These are phyloP conservation scores for Penicillium fimorum DNA, from an alignment of 495 filamentous ascomycete species.

Conservation along the genomic window DNA sequence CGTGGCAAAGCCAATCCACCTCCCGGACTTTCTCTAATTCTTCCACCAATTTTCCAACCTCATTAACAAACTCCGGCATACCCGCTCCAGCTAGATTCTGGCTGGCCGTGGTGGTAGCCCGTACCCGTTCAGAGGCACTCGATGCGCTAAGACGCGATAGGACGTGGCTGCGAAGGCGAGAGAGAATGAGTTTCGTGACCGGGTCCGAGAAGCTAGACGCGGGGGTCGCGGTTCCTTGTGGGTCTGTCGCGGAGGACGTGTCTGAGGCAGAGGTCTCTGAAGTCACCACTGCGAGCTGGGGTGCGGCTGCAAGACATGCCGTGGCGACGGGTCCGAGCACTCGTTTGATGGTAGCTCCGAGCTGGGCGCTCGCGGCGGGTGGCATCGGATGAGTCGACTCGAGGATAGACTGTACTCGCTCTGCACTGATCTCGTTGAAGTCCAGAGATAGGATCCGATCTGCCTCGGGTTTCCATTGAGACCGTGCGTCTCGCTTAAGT, in stretches of 20 bases:
- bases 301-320: slow-evolving; percentile 38
- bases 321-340: slow-evolving; percentile 50
- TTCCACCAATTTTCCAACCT: slow-evolving; percentile 79
- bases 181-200: slow-evolving; percentile 76
- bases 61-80: slow-evolving; percentile 83
- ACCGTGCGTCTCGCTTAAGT: slow-evolving; percentile 86
- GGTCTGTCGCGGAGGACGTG: slow-evolving; percentile 15
- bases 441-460: slow-evolving; percentile 65
- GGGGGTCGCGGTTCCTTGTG: slow-evolving; percentile 10
- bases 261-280: slow-evolving; percentile 13
- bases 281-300: slow-evolving; percentile 35
- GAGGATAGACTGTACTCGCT: slow-evolving; percentile 72
- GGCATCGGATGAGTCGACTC: slow-evolving; percentile 83
- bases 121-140: slow-evolving; percentile 76
- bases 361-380: slow-evolving; percentile 41
- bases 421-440: slow-evolving; percentile 53
- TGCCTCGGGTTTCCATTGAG: slow-evolving; percentile 85
- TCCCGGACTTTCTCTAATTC: slow-evolving; percentile 69
- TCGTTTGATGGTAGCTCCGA: slow-evolving; percentile 52
- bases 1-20: slow-evolving; percentile 79
- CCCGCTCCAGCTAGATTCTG: slow-evolving; percentile 79
- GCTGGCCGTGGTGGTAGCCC: slow-evolving; percentile 74
- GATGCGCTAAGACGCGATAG: slow-evolving; percentile 71
- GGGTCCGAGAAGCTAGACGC: slow-evolving; percentile 63
- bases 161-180: slow-evolving; percentile 70